Evolutionary conservation across 228 moss, liverwort and hornwort species (phyloP).

Genomic region (Sphagnum fallax): DNA sequence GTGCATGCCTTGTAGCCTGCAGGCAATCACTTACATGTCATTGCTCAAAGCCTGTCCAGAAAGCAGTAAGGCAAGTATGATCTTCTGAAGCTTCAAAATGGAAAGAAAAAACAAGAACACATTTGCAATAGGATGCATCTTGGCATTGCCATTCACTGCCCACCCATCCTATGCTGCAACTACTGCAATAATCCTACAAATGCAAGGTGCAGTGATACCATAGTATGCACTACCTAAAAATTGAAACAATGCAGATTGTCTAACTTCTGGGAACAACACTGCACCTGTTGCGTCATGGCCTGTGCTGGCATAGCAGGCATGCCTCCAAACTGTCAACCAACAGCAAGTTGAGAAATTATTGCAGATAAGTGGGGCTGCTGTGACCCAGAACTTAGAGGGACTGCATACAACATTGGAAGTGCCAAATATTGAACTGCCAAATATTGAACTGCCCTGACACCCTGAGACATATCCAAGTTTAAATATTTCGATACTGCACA

Average conservation of each 20-base stretch:
- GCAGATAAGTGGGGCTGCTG: no score
- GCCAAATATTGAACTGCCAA: not conserved
- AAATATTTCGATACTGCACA: not conserved
- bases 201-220: no score
- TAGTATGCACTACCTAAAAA: no score
- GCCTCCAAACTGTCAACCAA: slow-evolving; percentile 94
- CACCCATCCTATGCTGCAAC: no score
- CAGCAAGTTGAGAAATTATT: slow-evolving; percentile 2
- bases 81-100: slow-evolving; percentile 15
- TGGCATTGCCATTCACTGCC: no score
- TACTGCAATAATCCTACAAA: no score
- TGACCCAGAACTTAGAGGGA: not conserved
- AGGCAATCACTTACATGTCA: not conserved
- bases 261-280: no score
- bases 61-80: no score
- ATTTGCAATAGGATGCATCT: no score
- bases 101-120: slow-evolving; percentile 18
- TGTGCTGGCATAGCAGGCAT: slow-evolving; percentile 99
- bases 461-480: not conserved
- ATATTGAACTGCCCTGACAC: not conserved
- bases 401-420: not conserved
- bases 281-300: slow-evolving; percentile 99
- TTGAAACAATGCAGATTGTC: no score
- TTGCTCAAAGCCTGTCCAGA: no score
- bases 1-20: slow-evolving; percentile 87